Evolutionary conservation across 2,329 filamentous ascomycete species (phyloP).

Genomic region (Cytospora schulzeri): DNA sequence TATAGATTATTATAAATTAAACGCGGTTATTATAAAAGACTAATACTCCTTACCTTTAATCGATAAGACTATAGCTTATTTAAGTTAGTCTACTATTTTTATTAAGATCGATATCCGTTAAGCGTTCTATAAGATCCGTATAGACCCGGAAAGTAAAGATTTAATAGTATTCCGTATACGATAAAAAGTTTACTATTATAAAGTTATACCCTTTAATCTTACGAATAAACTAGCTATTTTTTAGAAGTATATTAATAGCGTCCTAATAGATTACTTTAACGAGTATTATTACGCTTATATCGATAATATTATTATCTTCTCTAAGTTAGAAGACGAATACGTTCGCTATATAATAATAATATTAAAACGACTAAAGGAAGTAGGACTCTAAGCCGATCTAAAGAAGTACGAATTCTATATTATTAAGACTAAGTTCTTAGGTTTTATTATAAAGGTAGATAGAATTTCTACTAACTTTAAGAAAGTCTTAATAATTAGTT

Average conservation of each 20-base stretch:
- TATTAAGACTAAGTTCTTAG: too few relatives aligned
- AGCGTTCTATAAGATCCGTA: slow-evolving; percentile 30
- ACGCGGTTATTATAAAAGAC: slow-evolving; percentile 33
- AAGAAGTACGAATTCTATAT: too few relatives aligned
- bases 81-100: slow-evolving; percentile 27
- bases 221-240: slow-evolving; percentile 28
- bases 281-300: too few relatives aligned
- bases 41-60: slow-evolving; percentile 32
- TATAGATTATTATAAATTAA: slow-evolving; percentile 33
- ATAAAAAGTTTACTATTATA: slow-evolving; percentile 35
- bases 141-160: slow-evolving; percentile 34
- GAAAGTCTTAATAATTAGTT: too few relatives aligned
- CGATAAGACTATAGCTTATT: slow-evolving; percentile 25
- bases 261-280: not conserved
- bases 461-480: too few relatives aligned
- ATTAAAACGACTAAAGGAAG: too few relatives aligned
- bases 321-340: not conserved
- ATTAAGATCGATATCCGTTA: too few relatives aligned
- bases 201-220: slow-evolving; percentile 36
- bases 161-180: slow-evolving; percentile 36
- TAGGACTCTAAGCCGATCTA: too few relatives aligned
- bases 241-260: slow-evolving; percentile 23
- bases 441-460: too few relatives aligned
- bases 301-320: slow-evolving; percentile 6
- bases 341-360: not conserved